Percentiles rank a stretch among this genome's conserved stretches.
Evolutionary conservation across 495 filamentous ascomycete genomes (phyloP).

Genomic region (Hypoxylon trugodes): DNA sequence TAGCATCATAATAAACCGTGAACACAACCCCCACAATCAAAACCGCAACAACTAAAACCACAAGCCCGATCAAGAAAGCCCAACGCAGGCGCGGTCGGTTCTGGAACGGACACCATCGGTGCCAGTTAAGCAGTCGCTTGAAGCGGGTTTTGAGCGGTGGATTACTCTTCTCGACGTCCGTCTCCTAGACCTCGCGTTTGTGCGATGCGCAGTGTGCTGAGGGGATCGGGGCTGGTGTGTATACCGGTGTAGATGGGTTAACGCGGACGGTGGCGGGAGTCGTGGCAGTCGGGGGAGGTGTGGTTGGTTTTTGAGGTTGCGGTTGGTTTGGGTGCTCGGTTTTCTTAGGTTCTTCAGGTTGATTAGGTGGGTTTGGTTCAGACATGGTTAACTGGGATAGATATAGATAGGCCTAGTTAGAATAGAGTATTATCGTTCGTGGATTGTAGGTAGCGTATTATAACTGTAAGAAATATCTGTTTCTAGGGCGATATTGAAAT

Average conservation of each 20-base stretch:
- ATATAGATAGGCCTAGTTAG: background rate
- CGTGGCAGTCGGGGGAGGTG: background rate
- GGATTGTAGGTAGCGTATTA: background rate
- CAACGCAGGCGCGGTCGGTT: constrained; percentile 36
- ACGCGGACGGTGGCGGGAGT: background rate
- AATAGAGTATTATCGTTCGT: background rate
- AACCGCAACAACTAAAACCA: constrained; percentile 28
- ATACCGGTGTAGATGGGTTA: background rate
- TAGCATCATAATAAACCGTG: constrained; percentile 35
- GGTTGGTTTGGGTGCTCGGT: background rate
- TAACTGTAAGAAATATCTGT: too few relatives aligned
- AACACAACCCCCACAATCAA: constrained; percentile 34
- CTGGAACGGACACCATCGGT: constrained; percentile 32
- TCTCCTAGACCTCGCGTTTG: constrained; percentile 13
- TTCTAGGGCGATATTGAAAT: background rate
- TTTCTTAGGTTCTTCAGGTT: background rate
- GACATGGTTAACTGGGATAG: background rate
- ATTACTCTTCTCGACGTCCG: constrained; percentile 9
- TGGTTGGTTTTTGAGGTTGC: background rate
- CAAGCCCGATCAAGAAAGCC: constrained; percentile 33
- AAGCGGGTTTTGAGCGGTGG: background rate
- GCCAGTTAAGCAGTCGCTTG: constrained; percentile 27
- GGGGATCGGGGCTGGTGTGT: too few relatives aligned
- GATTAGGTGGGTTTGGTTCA: background rate
- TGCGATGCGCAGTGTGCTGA: constrained; percentile 32